Evolutionary conservation across 805 yeast genomes (phyloP), one percentile per base, ranked within the genome.

Genomic region (Debaryomyces castellii): DNA sequence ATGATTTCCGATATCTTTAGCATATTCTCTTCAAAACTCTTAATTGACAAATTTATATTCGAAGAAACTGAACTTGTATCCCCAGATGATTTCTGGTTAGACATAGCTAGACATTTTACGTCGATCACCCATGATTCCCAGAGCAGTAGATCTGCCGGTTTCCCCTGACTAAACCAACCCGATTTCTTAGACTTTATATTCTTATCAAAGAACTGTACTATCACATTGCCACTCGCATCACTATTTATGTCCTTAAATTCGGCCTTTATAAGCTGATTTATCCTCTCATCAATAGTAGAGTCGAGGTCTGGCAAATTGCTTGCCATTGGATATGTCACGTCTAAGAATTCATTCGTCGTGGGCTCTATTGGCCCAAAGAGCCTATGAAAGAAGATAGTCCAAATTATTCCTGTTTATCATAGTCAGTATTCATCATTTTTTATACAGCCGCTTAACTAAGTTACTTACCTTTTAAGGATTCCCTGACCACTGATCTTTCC

Each of bases 41-140:
- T 53, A 8, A 66, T 54, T 0, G 80, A 57, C 58, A 74, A 40
- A 53, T 63, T 54, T 62, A 69, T 48, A 60, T 57, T 47, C 55
- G 24, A n/a, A n/a, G 23, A 20, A 18, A 30, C 16, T 14, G 37
- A 18, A 20, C 21, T 55, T 51, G 45, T 55, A 17, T 39, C 39
- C 6, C 38, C 33, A 5, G 47, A 20, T 39, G 40, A 17, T 3
- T 18, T 11, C 35, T 36, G 43, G 25, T 43, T 40, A 49, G 33
- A 24, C 3, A 60, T 46, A 6, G 78, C 71, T 23, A 77, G 60
- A 6, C 81, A 66, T 23, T 69, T 71, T 8, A 85, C 66, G 28
- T 73, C 74, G 38, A 87, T 60, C 4, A 69, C 61, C 95, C 96
- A 87, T 18, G 75, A 69, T 58, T 87, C 95, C 90, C 94, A 87